Base-by-base conservation (phyloP, 2,329 filamentous ascomycete species). In the Monosporascus sp. region DNA sequence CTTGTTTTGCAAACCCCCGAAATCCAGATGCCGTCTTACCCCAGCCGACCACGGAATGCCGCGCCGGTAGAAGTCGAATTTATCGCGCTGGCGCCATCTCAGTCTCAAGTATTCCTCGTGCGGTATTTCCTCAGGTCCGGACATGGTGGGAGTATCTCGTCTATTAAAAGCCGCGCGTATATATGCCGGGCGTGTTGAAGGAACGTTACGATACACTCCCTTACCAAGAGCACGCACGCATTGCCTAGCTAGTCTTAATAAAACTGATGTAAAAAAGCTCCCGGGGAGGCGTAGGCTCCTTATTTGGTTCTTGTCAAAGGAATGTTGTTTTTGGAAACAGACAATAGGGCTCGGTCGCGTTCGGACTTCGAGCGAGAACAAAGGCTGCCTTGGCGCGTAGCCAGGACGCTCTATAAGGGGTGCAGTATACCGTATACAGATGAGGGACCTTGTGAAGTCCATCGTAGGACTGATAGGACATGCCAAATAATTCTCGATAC, bases 131-230 rank as follows among this genome's bases (percentile, higher is more conserved):
- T 11, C 31, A 5, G 31, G 11, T 5, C 31, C 31, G 1, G 31
- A 35, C 31, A 35, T 35, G 11, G 9, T 14, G 11, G 31, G 9
- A 35, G 1, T 35, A 35, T 35, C 9, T 35, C 14, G 5, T 35
- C 39, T 67, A 45, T 69, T 63, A 17, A 60, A 61, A 35, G 5
- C 31, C 9, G 9, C 11, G 31, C 31, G 11, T 35, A 35, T 31
- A 31, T 35, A 14, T 35, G 11, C 11, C 31, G 9, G 31, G 11
- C 31, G 9, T 35, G 11, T 14, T 35, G 31, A 35, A 35, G 31
- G 14, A 14, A 14, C 11, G 31, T 11, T 35, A 35, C 31, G 31
- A 35, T 5, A 14, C 11, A 5, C 31, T 35, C 5, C 31, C 9
- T 14, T 14, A 14, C 31, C 5, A 35, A 2, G 31, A 35, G 31